Conservation (phyloP, 192 early-diverging fungal species). For the Coemansia sp. region DNA sequence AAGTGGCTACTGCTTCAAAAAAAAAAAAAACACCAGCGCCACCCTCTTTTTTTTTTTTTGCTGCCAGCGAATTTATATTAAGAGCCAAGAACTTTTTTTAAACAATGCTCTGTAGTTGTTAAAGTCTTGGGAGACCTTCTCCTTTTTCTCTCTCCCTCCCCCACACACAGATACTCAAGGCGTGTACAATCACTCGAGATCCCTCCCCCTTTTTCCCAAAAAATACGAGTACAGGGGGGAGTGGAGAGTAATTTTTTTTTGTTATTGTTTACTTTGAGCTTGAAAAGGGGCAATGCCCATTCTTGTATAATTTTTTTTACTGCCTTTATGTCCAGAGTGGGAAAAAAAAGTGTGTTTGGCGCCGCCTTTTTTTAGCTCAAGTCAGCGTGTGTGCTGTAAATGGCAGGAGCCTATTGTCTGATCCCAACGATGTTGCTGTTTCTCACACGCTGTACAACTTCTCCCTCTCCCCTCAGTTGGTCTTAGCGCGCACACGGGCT, state of each 20-base stretch:
- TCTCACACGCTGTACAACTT: background rate
- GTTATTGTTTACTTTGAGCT: conserved; percentile 22
- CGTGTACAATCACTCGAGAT: background rate
- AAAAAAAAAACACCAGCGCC: background rate
- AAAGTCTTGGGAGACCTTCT: background rate
- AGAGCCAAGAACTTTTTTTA: too few relatives aligned
- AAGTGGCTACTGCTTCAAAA: background rate
- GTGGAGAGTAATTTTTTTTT: conserved; percentile 6
- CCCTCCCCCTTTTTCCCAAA: background rate
- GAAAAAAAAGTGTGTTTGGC: background rate
- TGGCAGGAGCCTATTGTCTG: background rate
- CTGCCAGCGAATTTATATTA: background rate
- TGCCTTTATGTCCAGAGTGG: background rate
- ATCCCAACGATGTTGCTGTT: background rate
- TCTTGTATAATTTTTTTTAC: background rate
- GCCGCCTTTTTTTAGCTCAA: background rate
- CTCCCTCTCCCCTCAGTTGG: background rate
- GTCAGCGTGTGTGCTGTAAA: background rate
- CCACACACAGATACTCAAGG: background rate
- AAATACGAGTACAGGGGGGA: background rate
- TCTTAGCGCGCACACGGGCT: background rate
- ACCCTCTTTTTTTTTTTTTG: background rate
- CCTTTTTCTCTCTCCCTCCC: too few relatives aligned
- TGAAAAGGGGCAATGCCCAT: background rate
- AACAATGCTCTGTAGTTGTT: too few relatives aligned